Evolutionary conservation across 768 basidiomycete genomes (phyloP).

Genomic region (Suillus subaureus): DNA sequence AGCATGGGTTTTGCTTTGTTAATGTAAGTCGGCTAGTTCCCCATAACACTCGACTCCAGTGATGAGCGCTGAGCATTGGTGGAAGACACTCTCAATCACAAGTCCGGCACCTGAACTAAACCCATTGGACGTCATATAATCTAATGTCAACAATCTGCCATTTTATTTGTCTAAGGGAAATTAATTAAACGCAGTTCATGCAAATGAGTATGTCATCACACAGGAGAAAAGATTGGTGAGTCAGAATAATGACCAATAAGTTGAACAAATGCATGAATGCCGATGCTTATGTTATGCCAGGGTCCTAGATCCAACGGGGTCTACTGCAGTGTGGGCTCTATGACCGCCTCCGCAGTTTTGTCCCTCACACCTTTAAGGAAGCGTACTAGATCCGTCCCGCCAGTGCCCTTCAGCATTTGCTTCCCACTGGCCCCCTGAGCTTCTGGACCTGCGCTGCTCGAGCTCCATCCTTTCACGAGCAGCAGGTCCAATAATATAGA

Average conservation of each 20-base stretch:
- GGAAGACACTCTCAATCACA: not conserved
- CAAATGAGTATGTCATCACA: not conserved
- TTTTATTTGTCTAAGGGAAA: not conserved
- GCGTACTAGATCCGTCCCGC: conserved; percentile 75
- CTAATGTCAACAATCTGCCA: not conserved
- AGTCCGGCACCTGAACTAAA: not conserved
- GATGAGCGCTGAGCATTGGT: too few relatives aligned
- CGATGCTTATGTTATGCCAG: not conserved
- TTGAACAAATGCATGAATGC: not conserved
- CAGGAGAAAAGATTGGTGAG: not conserved
- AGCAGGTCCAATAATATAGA: conserved; percentile 79
- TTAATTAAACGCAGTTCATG: not conserved
- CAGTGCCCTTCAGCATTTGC: conserved; percentile 63
- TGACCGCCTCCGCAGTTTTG: conserved; percentile 55
- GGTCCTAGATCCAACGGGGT: not conserved
- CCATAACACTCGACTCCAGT: not conserved
- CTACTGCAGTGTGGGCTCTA: conserved; percentile 11
- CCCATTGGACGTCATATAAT: not conserved
- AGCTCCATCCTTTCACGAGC: conserved; percentile 19
- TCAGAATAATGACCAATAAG: conserved; percentile 1
- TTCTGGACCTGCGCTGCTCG: conserved; percentile 11
- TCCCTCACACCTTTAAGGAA: conserved; percentile 77
- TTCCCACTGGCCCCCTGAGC: conserved; percentile 18
- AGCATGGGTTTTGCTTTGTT: not conserved
- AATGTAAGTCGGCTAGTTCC: not conserved